Base-by-base conservation (phyloP, 257 asterid species). In the Petunia axillaris region DNA sequence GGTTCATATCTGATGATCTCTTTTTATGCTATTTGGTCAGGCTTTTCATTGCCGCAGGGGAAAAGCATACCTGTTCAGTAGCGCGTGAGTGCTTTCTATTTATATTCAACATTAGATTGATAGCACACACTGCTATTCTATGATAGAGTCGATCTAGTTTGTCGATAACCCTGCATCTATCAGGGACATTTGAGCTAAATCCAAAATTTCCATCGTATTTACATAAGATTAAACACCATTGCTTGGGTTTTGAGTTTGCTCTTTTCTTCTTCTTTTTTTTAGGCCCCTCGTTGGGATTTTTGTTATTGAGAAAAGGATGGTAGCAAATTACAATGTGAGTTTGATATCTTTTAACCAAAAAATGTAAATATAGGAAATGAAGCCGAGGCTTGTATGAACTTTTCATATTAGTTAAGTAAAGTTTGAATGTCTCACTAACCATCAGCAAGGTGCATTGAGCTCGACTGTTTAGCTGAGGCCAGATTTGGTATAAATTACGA, bases 41-140 rank as follows among this genome's bases (percentile, higher is more conserved):
- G 84, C 87, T 67, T 92, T 94, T 78, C 97, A 89, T 78, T 82
- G 94, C 83, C 94, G 89, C 81, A 87, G 89, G 79, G 97, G 98
- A 82, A 93, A 93, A 86, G 98, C 98, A 1, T 93, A 89, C 87
- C 89, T 94, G 75, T 91, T 93, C 86, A 93, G 83, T 80, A 88
- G 83, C 10, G 94, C 80, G 98, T 94, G 85, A 93, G 98, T 85
- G 59, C 15, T 77, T 59, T 67, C 15, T 10, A 39, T 75, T 43
- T 82, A 60, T 74, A 41, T 44, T 44, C 1, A 36, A 73, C 63
- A 25, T 59, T 5, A 9, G 53, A 44, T 7, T 44, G 58, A 70
- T 80, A 25, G 6, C 16, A 52, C 35, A 2, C 35, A 8, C 8
- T 64, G n/a, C 66, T 40, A n/a, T 53, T 37, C 54, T 52, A 62